Evolutionary conservation across 345 rosid species (phyloP).

Genomic region (Cardamine chenopodiifolia): DNA sequence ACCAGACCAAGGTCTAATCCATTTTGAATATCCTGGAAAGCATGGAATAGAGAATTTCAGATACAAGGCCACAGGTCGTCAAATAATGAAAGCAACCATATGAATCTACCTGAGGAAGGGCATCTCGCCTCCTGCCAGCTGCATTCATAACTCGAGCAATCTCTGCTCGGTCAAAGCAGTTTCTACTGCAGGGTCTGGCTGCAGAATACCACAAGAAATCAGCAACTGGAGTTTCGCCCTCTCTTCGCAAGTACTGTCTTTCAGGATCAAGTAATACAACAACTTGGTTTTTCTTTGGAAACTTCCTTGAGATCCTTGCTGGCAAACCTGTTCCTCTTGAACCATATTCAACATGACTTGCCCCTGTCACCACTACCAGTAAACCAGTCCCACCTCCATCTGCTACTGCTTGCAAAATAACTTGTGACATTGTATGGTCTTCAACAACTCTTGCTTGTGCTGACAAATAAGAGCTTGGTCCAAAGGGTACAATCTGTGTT

Average conservation of each 20-base stretch:
- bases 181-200: conserved; percentile 92
- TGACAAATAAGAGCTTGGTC: conserved; percentile 86
- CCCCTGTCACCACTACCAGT: conserved; percentile 83
- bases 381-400: conserved; percentile 64
- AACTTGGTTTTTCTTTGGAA: conserved; percentile 83
- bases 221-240: conserved; percentile 89
- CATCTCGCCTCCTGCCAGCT: conserved; percentile 88
- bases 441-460: conserved; percentile 89
- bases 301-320: conserved; percentile 84
- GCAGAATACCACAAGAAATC: conserved; percentile 97
- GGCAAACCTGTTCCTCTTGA: conserved; percentile 87
- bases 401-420: conserved; percentile 61
- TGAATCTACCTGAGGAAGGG: conserved; percentile 76
- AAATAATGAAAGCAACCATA: conserved; percentile 20
- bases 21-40: conserved; percentile 82
- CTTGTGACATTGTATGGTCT: conserved; percentile 82
- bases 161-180: conserved; percentile 97
- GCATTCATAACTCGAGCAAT: conserved; percentile 99
- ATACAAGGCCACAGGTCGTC: conserved; percentile 14
- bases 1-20: conserved; percentile 93
- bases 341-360: conserved; percentile 78
- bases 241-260: conserved; percentile 78
- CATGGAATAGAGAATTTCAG: conserved; percentile 33
- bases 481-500: conserved; percentile 67
- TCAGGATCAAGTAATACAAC: conserved; percentile 89